Conservation (phyloP, 768 basidiomycete genomes). For the Termitomyces sp. region DNA sequence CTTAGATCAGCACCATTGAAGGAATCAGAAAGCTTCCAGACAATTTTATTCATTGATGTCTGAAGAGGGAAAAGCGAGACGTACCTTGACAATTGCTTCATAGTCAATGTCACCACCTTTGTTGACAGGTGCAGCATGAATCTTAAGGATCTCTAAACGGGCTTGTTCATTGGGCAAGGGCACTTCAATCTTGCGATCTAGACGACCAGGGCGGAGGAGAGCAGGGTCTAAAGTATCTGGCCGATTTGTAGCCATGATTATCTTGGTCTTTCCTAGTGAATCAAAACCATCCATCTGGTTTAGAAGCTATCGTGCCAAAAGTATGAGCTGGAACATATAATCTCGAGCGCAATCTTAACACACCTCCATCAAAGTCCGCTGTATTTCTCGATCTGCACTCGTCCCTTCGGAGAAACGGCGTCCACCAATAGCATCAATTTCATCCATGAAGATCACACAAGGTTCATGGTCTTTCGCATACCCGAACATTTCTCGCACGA, state of each 20-base stretch:
- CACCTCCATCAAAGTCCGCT: slow-evolving; percentile 94
- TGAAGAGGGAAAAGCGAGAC: slow-evolving; percentile 6
- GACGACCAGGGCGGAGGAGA: slow-evolving; percentile 88
- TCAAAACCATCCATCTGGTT: slow-evolving; percentile 99
- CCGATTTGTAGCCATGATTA: slow-evolving; percentile 99
- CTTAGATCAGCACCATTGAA: slow-evolving; percentile 97
- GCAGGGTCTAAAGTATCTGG: slow-evolving; percentile 98
- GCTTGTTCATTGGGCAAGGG: slow-evolving; percentile 97
- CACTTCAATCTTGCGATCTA: slow-evolving; percentile 97
- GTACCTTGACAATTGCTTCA: slow-evolving; percentile 93
- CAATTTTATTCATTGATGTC: neutral
- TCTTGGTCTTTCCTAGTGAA: slow-evolving; percentile 88
- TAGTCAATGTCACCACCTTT: slow-evolving; percentile 96
- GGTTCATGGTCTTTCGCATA: slow-evolving; percentile 98
- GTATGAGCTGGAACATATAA: neutral
- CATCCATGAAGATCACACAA: slow-evolving; percentile 98
- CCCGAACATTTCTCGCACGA: slow-evolving; percentile 98
- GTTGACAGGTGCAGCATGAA: slow-evolving; percentile 90
- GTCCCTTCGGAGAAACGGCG: slow-evolving; percentile 86
- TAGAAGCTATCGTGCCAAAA: slow-evolving; percentile 52
- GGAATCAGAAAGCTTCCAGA: slow-evolving; percentile 66
- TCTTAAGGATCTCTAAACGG: slow-evolving; percentile 94
- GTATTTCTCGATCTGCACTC: slow-evolving; percentile 97
- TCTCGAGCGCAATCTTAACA: slow-evolving; percentile 5
- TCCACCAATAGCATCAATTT: slow-evolving; percentile 97